Percentiles rank a stretch among this genome's conserved stretches.
Conservation (phyloP, 2,329 filamentous ascomycete genomes). For the Paraphoma sp. region DNA sequence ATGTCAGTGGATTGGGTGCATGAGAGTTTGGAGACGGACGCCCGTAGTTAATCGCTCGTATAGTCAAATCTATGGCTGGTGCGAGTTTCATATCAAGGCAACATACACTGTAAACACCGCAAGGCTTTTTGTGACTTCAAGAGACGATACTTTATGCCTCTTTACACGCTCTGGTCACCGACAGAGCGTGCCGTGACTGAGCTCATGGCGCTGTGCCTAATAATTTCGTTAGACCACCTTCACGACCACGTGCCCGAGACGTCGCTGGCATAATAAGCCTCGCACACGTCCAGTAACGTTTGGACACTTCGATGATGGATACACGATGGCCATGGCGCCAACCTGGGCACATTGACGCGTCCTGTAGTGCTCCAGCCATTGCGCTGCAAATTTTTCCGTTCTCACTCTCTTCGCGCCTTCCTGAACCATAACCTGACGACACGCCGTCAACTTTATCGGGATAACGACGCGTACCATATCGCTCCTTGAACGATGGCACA, state of each 20-base stretch:
- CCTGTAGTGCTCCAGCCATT: background rate
- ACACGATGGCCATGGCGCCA: too few relatives aligned
- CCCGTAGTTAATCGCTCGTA: constrained; percentile 63
- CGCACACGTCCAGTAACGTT: too few relatives aligned
- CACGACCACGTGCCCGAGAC: too few relatives aligned
- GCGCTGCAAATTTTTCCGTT: constrained; percentile 18
- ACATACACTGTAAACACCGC: constrained; percentile 40
- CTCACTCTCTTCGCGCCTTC: background rate
- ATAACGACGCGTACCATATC: background rate
- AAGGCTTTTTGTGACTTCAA: too few relatives aligned
- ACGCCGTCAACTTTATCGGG: background rate
- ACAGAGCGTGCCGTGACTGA: too few relatives aligned
- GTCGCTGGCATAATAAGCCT: too few relatives aligned
- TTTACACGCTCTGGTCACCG: too few relatives aligned
- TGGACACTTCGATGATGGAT: too few relatives aligned
- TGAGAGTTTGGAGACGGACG: constrained; percentile 55
- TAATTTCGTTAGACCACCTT: too few relatives aligned
- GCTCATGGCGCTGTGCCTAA: too few relatives aligned
- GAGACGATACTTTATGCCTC: too few relatives aligned
- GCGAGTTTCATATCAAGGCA: constrained; percentile 63
- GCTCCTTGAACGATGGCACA: constrained; percentile 16
- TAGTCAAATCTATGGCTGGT: constrained; percentile 47
- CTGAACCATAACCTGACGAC: background rate
- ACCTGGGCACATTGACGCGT: too few relatives aligned
- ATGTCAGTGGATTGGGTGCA: constrained; percentile 46